A percentile compares a stretch with the other conserved stretches of the same genome.
phyloP scores from a whole-genome alignment of 2,329 filamentous ascomycete species.

The Nemania sp. region DNA sequence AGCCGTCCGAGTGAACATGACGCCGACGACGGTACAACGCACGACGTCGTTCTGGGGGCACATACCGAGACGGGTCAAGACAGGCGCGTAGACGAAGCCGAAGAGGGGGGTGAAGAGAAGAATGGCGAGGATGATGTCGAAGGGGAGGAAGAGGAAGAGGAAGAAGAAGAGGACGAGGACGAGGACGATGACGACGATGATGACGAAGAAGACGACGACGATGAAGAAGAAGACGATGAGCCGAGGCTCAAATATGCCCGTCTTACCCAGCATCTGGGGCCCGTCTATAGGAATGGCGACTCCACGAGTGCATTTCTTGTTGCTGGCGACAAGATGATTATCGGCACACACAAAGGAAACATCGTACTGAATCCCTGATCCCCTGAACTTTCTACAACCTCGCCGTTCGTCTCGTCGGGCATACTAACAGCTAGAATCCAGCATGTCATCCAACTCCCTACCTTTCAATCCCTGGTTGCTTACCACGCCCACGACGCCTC shows the following conservation, averaged over 20 bases:
- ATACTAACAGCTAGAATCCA: constrained; percentile 15
- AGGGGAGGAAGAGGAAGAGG: constrained; percentile 74
- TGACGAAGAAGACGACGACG: constrained; percentile 70
- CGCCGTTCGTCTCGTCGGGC: not conserved
- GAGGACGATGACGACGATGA: constrained; percentile 57
- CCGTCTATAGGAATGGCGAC: constrained; percentile 92
- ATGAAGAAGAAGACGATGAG: constrained; percentile 89
- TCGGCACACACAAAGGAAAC: constrained; percentile 95
- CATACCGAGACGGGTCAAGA: constrained; percentile 18
- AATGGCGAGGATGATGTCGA: constrained; percentile 57
- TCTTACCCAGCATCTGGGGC: constrained; percentile 76
- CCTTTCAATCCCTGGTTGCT: constrained; percentile 77
- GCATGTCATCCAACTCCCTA: constrained; percentile 80
- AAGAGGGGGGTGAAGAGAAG: constrained; percentile 50
- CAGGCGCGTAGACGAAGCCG: constrained; percentile 41
- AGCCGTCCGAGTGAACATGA: constrained; percentile 20
- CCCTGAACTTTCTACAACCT: constrained; percentile 22
- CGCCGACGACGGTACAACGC: not conserved
- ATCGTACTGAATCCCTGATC: constrained; percentile 65
- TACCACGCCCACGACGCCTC: constrained; percentile 95
- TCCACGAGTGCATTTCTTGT: constrained; percentile 90
- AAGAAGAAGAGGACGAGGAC: constrained; percentile 56
- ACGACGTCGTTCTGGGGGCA: constrained; percentile 16
- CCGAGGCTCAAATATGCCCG: constrained; percentile 92
- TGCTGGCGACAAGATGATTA: constrained; percentile 94